Evolutionary conservation across 2,329 filamentous ascomycete genomes (phyloP).

Genomic region (Xylaria polymorpha): DNA sequence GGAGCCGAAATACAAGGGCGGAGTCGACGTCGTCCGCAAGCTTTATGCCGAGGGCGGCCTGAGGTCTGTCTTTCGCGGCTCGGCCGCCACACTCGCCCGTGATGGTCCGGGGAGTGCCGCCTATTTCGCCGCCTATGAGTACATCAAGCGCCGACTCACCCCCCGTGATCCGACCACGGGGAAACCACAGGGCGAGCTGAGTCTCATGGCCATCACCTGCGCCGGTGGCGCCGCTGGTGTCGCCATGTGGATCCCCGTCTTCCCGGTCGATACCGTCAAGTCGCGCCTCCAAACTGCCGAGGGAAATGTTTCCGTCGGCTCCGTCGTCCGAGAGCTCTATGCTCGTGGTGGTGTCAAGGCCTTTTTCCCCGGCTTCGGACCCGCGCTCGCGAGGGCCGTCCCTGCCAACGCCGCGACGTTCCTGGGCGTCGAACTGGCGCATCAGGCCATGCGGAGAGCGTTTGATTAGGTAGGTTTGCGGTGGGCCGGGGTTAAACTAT

Average conservation of each 20-base stretch:
- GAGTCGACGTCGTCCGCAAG: conserved; percentile 89
- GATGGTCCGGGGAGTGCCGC: conserved; percentile 93
- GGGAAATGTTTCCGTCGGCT: conserved; percentile 81
- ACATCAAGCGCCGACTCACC: conserved; percentile 88
- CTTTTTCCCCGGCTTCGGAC: conserved; percentile 97
- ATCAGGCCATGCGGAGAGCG: conserved; percentile 82
- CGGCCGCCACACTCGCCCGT: conserved; percentile 88
- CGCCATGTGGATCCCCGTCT: conserved; percentile 99
- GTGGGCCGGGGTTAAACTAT: too few relatives aligned
- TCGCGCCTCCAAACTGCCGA: conserved; percentile 91
- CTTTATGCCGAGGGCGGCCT: conserved; percentile 92
- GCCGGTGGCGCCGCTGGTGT: conserved; percentile 92
- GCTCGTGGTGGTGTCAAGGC: conserved; percentile 84
- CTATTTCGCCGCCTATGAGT: conserved; percentile 98
- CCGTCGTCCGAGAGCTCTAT: conserved; percentile 86
- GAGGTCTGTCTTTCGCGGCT: conserved; percentile 91
- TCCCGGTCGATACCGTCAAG: conserved; percentile 98
- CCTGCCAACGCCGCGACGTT: conserved; percentile 98
- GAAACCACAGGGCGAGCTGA: conserved; percentile 79
- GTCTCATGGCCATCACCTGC: conserved; percentile 82
- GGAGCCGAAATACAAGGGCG: conserved; percentile 91
- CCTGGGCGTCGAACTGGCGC: conserved; percentile 83
- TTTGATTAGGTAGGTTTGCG: conserved; percentile 59
- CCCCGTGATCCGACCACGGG: conserved; percentile 81
- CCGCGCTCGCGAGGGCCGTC: conserved; percentile 90